phyloP scores from a whole-genome alignment of 257 asterid species.

The Ophiorrhiza pumila region DNA sequence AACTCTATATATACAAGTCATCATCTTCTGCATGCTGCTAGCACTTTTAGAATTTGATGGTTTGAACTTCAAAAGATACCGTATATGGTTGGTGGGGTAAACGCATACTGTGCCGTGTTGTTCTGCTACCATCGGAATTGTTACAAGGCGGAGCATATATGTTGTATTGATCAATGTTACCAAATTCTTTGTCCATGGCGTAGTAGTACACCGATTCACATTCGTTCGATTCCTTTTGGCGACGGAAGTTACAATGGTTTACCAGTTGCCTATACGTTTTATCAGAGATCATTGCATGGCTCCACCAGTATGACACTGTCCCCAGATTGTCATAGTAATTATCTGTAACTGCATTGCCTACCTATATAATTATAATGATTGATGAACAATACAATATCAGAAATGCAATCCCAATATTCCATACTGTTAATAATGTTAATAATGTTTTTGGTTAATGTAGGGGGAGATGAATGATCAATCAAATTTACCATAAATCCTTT shows the following conservation, averaged over 20 bases:
- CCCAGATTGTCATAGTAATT: conserved; percentile 88
- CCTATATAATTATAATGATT: conserved; percentile 44
- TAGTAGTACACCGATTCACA: conserved; percentile 81
- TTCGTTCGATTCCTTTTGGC: conserved; percentile 64
- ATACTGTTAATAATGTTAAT: too few relatives aligned
- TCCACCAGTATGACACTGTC: conserved; percentile 97
- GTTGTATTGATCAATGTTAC: conserved; percentile 92
- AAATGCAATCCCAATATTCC: not conserved
- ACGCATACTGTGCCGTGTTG: conserved; percentile 58
- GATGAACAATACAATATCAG: not conserved
- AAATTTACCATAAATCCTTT: conserved; percentile 80
- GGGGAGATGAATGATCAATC: not conserved
- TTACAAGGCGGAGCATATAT: conserved; percentile 87
- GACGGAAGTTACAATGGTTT: conserved; percentile 72
- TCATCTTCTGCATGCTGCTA: not conserved
- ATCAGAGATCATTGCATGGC: conserved; percentile 98
- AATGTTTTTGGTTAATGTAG: too few relatives aligned
- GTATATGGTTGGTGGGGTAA: conserved; percentile 69
- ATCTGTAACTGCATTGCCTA: conserved; percentile 95
- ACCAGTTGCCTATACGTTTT: conserved; percentile 66
- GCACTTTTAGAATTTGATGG: not conserved
- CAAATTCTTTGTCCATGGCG: conserved; percentile 94
- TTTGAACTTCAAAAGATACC: not conserved
- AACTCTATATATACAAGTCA: not conserved
- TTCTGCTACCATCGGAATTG: conserved; percentile 49